These are phyloP conservation scores for Pythium dissotocum DNA, from an alignment of 352 stramenopile species.

Conservation along the genomic window DNA sequence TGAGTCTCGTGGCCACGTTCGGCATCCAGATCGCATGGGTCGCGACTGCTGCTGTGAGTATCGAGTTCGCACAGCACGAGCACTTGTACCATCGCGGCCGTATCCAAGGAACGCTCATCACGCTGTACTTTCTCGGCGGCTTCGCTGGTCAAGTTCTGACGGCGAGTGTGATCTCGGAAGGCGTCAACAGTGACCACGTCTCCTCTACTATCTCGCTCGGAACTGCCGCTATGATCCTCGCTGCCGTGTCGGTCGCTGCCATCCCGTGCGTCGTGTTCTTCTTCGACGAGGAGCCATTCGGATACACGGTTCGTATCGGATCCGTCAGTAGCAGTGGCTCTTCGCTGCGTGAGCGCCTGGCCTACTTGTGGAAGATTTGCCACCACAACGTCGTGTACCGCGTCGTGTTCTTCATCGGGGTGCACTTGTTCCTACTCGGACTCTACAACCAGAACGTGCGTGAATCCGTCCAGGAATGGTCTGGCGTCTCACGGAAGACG, in stretches of 20 bases:
- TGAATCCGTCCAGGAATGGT: constrained; percentile 9
- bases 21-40: constrained; percentile 30
- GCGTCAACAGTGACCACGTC: not conserved
- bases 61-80: constrained; percentile 34
- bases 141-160: not conserved
- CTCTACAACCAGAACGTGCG: constrained; percentile 17
- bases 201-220: constrained; percentile 16
- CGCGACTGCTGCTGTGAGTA: constrained; percentile 10
- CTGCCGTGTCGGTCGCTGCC: not conserved
- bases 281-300: not conserved
- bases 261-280: not conserved
- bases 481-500: not conserved
- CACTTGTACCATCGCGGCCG: constrained; percentile 24
- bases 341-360: not conserved
- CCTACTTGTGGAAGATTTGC: constrained; percentile 14
- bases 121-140: constrained; percentile 17
- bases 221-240: constrained; percentile 12
- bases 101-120: constrained; percentile 15
- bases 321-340: not conserved
- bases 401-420: constrained; percentile 7
- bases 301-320: not conserved
- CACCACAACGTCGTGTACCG: constrained; percentile 16
- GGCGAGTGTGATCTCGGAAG: not conserved
- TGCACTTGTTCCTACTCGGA: constrained; percentile 13
- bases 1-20: constrained; percentile 17